Percentiles rank a stretch among this genome's conserved stretches.
phyloP scores from a whole-genome alignment of 108 stramenopile species.

The Skeletonema potamos region DNA sequence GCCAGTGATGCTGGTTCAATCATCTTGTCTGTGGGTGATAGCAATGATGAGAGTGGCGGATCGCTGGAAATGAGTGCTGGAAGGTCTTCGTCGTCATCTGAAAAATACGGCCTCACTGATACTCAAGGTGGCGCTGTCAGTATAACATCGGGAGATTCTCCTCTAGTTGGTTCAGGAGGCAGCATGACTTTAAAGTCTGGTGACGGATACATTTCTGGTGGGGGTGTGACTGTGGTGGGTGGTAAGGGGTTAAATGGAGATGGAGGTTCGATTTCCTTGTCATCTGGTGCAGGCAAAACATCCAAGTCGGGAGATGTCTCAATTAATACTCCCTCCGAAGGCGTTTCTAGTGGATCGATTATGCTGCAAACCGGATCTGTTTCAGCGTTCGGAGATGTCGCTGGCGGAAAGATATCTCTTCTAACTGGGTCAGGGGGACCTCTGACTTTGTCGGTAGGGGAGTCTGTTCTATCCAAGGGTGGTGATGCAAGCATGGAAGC shows the following conservation, averaged over 20 bases:
- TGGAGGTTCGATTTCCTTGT: slow-evolving; percentile 8
- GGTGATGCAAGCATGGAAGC: slow-evolving; percentile 12
- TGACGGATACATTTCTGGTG: neutral
- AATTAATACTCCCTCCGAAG: neutral
- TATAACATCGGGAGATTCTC: neutral
- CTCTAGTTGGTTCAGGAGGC: slow-evolving; percentile 5
- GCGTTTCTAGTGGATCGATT: neutral
- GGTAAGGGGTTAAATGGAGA: neutral
- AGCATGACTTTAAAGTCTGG: neutral
- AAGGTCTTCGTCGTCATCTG: neutral
- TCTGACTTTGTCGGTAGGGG: neutral
- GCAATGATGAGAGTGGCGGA: slow-evolving; percentile 1
- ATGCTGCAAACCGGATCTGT: neutral
- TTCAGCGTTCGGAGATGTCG: neutral
- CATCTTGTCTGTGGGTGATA: slow-evolving; percentile 11
- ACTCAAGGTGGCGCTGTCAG: neutral
- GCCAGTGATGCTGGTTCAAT: slow-evolving; percentile 17
- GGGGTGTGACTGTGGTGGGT: neutral
- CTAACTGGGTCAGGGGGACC: slow-evolving; percentile 1
- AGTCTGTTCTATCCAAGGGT: slow-evolving; percentile 1
- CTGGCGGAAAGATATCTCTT: neutral
- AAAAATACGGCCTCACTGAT: neutral
- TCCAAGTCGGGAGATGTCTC: neutral
- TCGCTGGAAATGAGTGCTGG: slow-evolving; percentile 15
- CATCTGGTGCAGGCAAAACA: neutral